phyloP scores from a whole-genome alignment of 2,329 filamentous ascomycete species.

The Tolypocladium nubicola region DNA sequence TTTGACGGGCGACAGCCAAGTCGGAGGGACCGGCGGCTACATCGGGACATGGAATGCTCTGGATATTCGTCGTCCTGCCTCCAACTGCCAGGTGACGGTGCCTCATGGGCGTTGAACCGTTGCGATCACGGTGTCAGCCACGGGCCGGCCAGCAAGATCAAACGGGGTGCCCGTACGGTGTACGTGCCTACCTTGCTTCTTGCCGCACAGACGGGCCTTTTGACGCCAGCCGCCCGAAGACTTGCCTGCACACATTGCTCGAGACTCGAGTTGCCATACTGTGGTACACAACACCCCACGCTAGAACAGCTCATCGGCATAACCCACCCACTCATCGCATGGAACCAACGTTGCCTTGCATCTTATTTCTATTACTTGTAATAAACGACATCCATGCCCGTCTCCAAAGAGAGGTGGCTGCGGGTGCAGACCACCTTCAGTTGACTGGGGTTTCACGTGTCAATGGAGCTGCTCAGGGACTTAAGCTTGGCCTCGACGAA shows the following conservation, averaged over 20 bases:
- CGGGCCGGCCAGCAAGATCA: too few species aligned
- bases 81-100: neutral
- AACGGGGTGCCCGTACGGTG: neutral
- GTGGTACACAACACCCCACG: neutral
- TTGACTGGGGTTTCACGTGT: neutral
- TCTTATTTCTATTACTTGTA: neutral
- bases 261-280: neutral
- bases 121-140: too few species aligned
- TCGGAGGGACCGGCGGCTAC: neutral
- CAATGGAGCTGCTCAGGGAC: neutral
- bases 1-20: neutral
- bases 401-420: neutral
- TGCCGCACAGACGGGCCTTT: neutral
- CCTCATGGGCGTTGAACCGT: neutral
- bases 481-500: neutral
- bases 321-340: neutral
- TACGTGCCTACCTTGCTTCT: neutral
- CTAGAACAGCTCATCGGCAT: neutral
- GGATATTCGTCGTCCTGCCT: neutral
- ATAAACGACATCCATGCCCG: neutral
- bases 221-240: neutral
- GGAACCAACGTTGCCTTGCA: neutral
- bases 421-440: neutral
- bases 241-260: neutral
- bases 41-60: neutral